phyloP scores from a whole-genome alignment of 192 early-diverging fungal species.

The Chytriomyces hyalinus region DNA sequence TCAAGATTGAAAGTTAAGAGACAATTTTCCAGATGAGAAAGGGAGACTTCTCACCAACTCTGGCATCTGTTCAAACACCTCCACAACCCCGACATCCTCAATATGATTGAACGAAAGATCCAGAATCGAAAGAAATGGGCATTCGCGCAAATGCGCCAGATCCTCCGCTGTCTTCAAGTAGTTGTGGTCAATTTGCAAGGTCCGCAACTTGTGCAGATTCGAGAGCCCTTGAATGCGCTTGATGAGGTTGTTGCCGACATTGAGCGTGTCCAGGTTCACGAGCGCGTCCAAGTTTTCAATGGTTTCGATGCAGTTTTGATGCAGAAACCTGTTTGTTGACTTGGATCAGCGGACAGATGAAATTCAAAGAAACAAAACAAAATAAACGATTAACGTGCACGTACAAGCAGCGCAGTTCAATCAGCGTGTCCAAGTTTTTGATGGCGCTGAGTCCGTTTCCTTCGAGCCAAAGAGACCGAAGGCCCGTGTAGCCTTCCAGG shows the following conservation, averaged over 20 bases:
- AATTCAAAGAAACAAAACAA: background rate
- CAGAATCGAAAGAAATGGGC: slow-evolving; percentile 52
- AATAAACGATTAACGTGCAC: background rate
- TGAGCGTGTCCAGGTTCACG: slow-evolving; percentile 57
- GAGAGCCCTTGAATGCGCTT: slow-evolving; percentile 46
- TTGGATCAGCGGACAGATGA: background rate
- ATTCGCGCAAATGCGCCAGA: slow-evolving; percentile 44
- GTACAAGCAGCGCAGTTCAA: slow-evolving; percentile 59
- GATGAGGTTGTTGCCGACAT: slow-evolving; percentile 62
- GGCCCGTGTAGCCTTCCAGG: slow-evolving; percentile 57
- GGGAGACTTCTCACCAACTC: slow-evolving; percentile 51
- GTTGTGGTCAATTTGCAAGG: slow-evolving; percentile 60
- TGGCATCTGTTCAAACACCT: slow-evolving; percentile 57
- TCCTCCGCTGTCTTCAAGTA: slow-evolving; percentile 53
- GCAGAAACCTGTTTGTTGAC: slow-evolving; percentile 53
- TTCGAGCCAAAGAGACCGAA: slow-evolving; percentile 64
- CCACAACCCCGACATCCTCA: slow-evolving; percentile 58
- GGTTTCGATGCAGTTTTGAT: slow-evolving; percentile 63
- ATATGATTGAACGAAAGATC: slow-evolving; percentile 63
- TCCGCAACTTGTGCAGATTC: slow-evolving; percentile 46
- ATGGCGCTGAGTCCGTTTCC: slow-evolving; percentile 64
- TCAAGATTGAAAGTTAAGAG: background rate
- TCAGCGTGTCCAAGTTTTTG: slow-evolving; percentile 44
- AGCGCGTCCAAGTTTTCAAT: slow-evolving; percentile 53
- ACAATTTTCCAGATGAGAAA: background rate